These are phyloP conservation scores for Alternaria tenuissima DNA, from an alignment of 2,329 filamentous ascomycete species.

Conservation along the genomic window DNA sequence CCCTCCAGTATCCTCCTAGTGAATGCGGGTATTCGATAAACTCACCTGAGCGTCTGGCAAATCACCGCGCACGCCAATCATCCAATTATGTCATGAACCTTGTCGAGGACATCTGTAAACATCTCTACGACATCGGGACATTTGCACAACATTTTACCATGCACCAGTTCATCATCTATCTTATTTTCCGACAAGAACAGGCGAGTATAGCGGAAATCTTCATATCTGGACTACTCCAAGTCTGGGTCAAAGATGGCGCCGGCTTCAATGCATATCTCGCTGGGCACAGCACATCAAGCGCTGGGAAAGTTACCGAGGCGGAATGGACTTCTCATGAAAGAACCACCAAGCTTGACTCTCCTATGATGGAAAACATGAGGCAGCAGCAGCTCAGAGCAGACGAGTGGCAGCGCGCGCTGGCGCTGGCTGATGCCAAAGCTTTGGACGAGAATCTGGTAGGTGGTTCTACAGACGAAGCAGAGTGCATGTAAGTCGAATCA, in stretches of 20 bases:
- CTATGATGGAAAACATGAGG: constrained; percentile 20
- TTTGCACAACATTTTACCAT: constrained; percentile 33
- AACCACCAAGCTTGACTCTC: constrained; percentile 17
- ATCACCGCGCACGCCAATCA: constrained; percentile 33
- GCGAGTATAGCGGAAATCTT: constrained; percentile 43
- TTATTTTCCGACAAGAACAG: constrained; percentile 35
- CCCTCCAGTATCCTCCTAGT: constrained; percentile 28
- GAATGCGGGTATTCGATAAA: constrained; percentile 40
- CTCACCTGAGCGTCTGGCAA: constrained; percentile 26
- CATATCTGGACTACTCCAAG: constrained; percentile 37
- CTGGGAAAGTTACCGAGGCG: constrained; percentile 13
- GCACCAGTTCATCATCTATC: constrained; percentile 40
- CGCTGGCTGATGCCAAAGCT: constrained; percentile 11
- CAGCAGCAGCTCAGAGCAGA: constrained; percentile 22
- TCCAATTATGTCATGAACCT: constrained; percentile 46
- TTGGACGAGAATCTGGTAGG: background rate
- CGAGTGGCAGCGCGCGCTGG: constrained; percentile 31
- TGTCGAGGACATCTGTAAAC: constrained; percentile 35
- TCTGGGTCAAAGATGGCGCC: constrained; percentile 37
- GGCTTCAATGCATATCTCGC: constrained; percentile 43
- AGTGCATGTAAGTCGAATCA: background rate
- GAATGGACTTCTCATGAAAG: constrained; percentile 29
- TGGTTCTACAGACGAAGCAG: constrained; percentile 7
- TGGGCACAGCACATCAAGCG: constrained; percentile 34
- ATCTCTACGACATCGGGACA: constrained; percentile 10